These are phyloP conservation scores for Talaromyces proteolyticus DNA, from an alignment of 495 filamentous ascomycete species.

Conservation along the genomic window DNA sequence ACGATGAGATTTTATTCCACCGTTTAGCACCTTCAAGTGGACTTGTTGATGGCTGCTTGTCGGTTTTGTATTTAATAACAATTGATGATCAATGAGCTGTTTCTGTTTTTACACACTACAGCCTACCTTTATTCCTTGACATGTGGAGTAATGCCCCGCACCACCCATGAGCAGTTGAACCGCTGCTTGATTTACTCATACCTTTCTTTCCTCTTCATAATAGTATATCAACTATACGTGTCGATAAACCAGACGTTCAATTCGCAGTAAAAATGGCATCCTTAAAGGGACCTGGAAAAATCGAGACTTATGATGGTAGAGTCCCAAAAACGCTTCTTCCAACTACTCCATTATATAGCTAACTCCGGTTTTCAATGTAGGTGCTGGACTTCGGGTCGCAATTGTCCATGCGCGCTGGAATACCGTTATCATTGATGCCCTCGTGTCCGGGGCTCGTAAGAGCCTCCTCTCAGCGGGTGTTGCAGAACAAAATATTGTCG, in stretches of 20 bases:
- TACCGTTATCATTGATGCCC: slow-evolving; percentile 64
- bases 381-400: slow-evolving; percentile 79
- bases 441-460: slow-evolving; percentile 67
- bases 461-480: slow-evolving; percentile 67
- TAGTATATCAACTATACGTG: no score
- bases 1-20: no score
- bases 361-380: slow-evolving; percentile 37
- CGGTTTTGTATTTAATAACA: no score
- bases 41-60: no score
- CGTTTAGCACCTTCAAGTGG: not conserved
- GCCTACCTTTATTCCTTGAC: no score
- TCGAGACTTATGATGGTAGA: slow-evolving; percentile 41
- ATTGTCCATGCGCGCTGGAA: slow-evolving; percentile 98
- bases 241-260: not conserved
- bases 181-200: no score
- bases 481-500: slow-evolving; percentile 76
- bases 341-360: not conserved
- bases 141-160: no score
- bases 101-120: no score
- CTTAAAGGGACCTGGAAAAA: slow-evolving; percentile 56
- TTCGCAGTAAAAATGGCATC: slow-evolving; percentile 24
- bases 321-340: not conserved
- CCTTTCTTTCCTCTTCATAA: no score
- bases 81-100: no score
- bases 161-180: no score